phyloP scores from a whole-genome alignment of 495 filamentous ascomycete species.

The Penicillium bialowiezense region DNA sequence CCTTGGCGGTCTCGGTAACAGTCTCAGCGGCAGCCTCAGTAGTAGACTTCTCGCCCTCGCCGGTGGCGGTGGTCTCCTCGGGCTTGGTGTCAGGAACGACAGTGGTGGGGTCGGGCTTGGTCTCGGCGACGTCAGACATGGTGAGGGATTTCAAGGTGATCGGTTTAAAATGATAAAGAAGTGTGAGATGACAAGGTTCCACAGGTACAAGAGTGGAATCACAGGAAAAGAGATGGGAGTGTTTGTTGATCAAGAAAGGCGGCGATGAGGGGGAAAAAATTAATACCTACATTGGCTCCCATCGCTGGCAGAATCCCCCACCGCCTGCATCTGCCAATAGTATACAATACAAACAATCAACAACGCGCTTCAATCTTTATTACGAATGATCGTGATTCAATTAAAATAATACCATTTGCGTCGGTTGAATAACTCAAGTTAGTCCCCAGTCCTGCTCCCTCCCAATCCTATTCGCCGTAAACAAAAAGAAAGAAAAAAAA shows the following conservation, averaged over 20 bases:
- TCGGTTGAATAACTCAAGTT: constrained; percentile 14
- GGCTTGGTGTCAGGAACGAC: constrained; percentile 41
- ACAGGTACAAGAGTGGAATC: constrained; percentile 6
- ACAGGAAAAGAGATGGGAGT: constrained; percentile 15
- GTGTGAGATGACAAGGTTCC: constrained; percentile 1
- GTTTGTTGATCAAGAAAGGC: constrained; percentile 26
- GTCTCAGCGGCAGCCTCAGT: constrained; percentile 40
- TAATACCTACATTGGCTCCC: constrained; percentile 25
- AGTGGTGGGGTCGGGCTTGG: constrained; percentile 50
- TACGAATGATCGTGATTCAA: not conserved
- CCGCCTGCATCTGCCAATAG: constrained; percentile 3
- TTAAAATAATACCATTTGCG: constrained; percentile 16
- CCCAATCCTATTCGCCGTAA: constrained; percentile 23
- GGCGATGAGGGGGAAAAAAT: constrained; percentile 34
- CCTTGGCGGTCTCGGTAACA: constrained; percentile 37
- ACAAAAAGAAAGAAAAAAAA: constrained; percentile 9
- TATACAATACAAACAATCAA: constrained; percentile 8
- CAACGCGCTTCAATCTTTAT: too few species aligned
- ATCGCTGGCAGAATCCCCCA: constrained; percentile 9
- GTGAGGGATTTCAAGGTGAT: constrained; percentile 13
- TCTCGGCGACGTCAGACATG: constrained; percentile 49
- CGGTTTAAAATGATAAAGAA: not conserved
- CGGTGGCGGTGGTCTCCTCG: constrained; percentile 35
- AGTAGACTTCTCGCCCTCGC: constrained; percentile 35
- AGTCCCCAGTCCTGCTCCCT: constrained; percentile 6